These are phyloP conservation scores for Euphrasia arctica DNA, from an alignment of 305 asterid genomes.

Conservation along the genomic window DNA sequence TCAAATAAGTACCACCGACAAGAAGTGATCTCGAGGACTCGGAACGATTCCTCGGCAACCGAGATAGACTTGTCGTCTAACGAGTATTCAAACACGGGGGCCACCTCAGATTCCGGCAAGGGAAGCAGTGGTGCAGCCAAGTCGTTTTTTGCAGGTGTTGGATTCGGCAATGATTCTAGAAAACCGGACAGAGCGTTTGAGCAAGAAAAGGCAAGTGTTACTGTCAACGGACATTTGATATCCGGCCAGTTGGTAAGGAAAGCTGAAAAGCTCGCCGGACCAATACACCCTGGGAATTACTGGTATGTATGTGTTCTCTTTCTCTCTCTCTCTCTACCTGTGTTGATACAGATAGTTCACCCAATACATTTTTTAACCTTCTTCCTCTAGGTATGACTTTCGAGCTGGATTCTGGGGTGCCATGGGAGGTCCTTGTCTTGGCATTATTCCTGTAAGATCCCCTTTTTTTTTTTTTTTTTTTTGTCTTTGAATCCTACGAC, in stretches of 20 bases:
- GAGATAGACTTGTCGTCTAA: constrained; percentile 76
- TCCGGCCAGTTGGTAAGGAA: constrained; percentile 49
- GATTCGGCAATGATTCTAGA: constrained; percentile 44
- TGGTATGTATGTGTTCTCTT: constrained; percentile 33
- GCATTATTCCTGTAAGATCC: constrained; percentile 77
- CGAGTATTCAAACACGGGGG: constrained; percentile 69
- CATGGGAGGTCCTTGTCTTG: constrained; percentile 82
- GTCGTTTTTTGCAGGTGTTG: constrained; percentile 56
- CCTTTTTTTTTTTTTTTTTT: too few relatives aligned
- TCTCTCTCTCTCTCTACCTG: too few relatives aligned
- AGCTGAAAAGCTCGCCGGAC: constrained; percentile 81
- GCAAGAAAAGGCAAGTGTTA: constrained; percentile 47
- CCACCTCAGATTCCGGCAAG: constrained; percentile 73
- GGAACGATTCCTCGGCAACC: constrained; percentile 52
- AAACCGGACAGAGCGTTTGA: constrained; percentile 31
- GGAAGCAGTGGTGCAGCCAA: constrained; percentile 45
- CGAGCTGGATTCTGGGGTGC: constrained; percentile 99
- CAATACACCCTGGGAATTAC: constrained; percentile 75
- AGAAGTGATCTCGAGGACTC: constrained; percentile 31
- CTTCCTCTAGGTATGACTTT: constrained; percentile 40
- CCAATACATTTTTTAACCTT: too few relatives aligned
- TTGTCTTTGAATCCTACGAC: too few relatives aligned
- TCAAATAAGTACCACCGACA: constrained; percentile 49
- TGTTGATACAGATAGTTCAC: too few relatives aligned
- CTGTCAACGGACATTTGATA: constrained; percentile 74